Evolutionary conservation across 2,329 filamentous ascomycete genomes (phyloP).

Genomic region (Botryotinia calthae): DNA sequence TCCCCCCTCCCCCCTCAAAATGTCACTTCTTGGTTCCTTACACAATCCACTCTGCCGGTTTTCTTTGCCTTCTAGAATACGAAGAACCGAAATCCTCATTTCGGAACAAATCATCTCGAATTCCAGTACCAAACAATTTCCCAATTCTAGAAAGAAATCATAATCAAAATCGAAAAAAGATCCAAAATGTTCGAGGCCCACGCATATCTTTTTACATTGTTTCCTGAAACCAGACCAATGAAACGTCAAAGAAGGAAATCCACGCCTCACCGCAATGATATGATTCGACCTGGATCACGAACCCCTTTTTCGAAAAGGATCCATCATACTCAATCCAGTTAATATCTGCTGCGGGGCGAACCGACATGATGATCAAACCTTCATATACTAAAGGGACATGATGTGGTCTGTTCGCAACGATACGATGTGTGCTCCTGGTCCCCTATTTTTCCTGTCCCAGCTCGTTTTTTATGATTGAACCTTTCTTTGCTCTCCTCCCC

Average conservation of each 20-base stretch:
- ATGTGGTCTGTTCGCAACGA: constrained; percentile 16
- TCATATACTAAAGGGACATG: constrained; percentile 2
- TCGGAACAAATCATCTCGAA: background rate
- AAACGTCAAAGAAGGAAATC: background rate
- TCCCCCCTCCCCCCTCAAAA: background rate
- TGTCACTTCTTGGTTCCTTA: background rate
- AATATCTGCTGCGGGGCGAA: constrained; percentile 13
- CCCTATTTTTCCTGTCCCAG: constrained; percentile 1
- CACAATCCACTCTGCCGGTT: constrained; percentile 14
- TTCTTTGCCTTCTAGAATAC: constrained; percentile 13
- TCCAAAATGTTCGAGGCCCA: constrained; percentile 6
- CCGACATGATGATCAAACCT: constrained; percentile 13
- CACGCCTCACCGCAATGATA: constrained; percentile 10
- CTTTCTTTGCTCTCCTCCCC: background rate
- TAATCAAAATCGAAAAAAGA: background rate
- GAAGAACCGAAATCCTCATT: constrained; percentile 13
- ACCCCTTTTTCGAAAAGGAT: constrained; percentile 11
- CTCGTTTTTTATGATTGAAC: background rate
- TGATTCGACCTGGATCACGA: background rate
- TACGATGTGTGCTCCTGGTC: background rate
- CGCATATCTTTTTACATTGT: background rate
- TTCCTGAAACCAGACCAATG: background rate
- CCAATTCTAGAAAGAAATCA: background rate
- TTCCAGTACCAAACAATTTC: constrained; percentile 4
- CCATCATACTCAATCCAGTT: constrained; percentile 13